These are phyloP conservation scores for Lentinula boryana DNA, from an alignment of 768 basidiomycete species.

Conservation along the genomic window DNA sequence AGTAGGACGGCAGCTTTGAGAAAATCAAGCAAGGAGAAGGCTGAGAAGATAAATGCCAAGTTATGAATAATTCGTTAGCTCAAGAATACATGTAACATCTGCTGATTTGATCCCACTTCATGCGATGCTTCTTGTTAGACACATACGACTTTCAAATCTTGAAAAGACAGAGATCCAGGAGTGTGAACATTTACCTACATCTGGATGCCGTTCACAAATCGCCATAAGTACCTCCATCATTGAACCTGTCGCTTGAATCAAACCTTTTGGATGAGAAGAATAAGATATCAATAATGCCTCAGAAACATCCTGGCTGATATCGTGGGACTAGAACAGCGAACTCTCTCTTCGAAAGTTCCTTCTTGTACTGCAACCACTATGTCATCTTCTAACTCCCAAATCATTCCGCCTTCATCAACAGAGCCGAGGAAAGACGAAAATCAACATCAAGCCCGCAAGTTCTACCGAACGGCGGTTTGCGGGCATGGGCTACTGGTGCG, in stretches of 20 bases:
- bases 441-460: neutral
- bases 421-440: neutral
- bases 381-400: neutral
- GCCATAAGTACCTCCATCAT: too few relatives aligned
- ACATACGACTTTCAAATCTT: too few relatives aligned
- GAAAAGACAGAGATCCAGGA: too few relatives aligned
- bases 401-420: neutral
- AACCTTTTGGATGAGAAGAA: too few relatives aligned
- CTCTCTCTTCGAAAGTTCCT: neutral
- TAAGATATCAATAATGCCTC: too few relatives aligned
- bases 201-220: too few relatives aligned
- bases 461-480: neutral
- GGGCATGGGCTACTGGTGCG: neutral
- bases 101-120: too few relatives aligned
- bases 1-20: conserved; percentile 1
- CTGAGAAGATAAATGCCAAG: neutral
- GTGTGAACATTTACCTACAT: too few relatives aligned
- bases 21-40: neutral
- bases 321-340: neutral
- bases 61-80: too few relatives aligned
- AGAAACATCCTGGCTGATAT: neutral
- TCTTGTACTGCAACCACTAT: neutral
- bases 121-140: too few relatives aligned
- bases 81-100: too few relatives aligned
- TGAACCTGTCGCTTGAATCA: too few relatives aligned